Evolutionary conservation across 2,329 filamentous ascomycete species (phyloP).

Genomic region (Pseudocercospora cruenta): DNA sequence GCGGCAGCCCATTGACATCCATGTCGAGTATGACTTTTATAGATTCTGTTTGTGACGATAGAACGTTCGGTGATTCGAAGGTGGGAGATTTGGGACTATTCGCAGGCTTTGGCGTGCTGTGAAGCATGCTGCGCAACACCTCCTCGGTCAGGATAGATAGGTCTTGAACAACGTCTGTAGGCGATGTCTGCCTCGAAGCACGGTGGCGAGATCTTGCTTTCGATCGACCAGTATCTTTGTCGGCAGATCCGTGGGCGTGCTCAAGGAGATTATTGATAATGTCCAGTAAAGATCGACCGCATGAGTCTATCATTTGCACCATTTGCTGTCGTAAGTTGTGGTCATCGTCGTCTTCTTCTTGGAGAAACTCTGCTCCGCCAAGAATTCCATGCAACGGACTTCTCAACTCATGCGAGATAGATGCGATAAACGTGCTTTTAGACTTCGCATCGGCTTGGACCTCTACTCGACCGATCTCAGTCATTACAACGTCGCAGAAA

Average conservation of each 20-base stretch:
- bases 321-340: conserved; percentile 47
- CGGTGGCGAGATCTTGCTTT: background rate
- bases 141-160: conserved; percentile 17
- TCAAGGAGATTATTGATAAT: conserved; percentile 51
- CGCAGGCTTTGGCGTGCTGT: conserved; percentile 12
- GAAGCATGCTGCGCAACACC: conserved; percentile 14
- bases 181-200: background rate
- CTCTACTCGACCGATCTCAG: conserved; percentile 44
- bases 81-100: conserved; percentile 1
- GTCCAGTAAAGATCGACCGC: conserved; percentile 53
- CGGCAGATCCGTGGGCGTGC: conserved; percentile 7
- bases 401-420: conserved; percentile 56
- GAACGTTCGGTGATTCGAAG: background rate
- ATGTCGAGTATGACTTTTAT: conserved; percentile 52
- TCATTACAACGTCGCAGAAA: conserved; percentile 48
- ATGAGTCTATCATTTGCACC: conserved; percentile 53
- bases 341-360: conserved; percentile 45
- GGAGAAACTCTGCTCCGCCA: conserved; percentile 54
- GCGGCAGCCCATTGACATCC: conserved; percentile 19
- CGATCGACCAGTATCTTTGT: background rate
- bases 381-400: conserved; percentile 52
- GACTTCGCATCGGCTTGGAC: conserved; percentile 47
- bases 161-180: conserved; percentile 13
- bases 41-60: conserved; percentile 21
- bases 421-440: conserved; percentile 57